Evolutionary conservation across 345 rosid species (phyloP), one percentile per base, ranked within the genome.

Genomic region (Rhizophora mangle): DNA sequence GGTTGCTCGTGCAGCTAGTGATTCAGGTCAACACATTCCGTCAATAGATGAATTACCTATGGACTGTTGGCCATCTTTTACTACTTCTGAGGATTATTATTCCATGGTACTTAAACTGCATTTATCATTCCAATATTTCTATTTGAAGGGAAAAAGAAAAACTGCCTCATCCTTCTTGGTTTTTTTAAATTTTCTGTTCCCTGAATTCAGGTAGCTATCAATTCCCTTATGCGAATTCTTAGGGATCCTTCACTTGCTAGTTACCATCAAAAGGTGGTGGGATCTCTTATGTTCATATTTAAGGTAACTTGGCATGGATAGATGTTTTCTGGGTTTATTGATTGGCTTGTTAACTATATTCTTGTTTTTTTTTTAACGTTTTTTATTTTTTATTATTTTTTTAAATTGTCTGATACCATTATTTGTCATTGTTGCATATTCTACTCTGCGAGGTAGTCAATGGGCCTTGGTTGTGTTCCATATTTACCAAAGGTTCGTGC

Each of bases 401-500:
- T n/a, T 30, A 24, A 54, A 24, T 24, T 55, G 66, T 63, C 46
- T 52, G 64, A 49, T 36, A 11, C 43, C 15, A 22, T 62, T 64
- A 22, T 26, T 69, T 77, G 30, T 68, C 55, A 13, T 63, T 64
- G 11, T 70, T 43, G 11, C 29, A 19, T 63, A 79, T 69, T 70
- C 53, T 78, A 67, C 24, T 69, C 20, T 83, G 84, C 76, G 88
- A 87, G 93, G 87, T 82, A 95, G 99, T 92, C 98, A 26, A 92
- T 90, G 99, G 93, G 89, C 78, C 96, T 95, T 78, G 98, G 86
- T 39, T 92, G 98, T 74, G 99, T 95, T 68, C 96, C 99, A 30
- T 95, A 92, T 81, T 79, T 95, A 75, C 99, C 97, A 6, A 92
- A 95, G 96, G 98, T 90, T 76, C 74, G 87, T 89, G 51, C 62